Base-by-base conservation (phyloP, 129 eudicot species). In the Pulicaria dysenterica region DNA sequence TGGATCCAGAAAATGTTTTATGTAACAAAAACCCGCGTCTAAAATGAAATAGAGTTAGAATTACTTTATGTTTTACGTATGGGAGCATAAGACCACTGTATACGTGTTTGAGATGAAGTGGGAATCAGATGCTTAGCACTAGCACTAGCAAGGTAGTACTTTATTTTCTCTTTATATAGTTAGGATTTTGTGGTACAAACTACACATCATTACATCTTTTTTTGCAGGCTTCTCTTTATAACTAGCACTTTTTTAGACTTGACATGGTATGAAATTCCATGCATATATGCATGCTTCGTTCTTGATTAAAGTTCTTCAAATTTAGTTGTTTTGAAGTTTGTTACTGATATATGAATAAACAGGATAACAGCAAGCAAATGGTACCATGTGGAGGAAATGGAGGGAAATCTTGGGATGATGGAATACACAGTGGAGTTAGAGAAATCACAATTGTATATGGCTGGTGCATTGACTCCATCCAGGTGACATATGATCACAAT, bases 331-430 rank as follows among this genome's bases (percentile, higher is more conserved):
- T 10, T 49, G 5, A 11, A 49, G 11, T 9, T 45, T 44, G 17
- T 65, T 10, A 55, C 7, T 67, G 34, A 31, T 31, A 11, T 14
- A 60, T 48, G 39, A 61, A 37, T 19, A 48, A 37, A 14, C 70
- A 60, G 77, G 50, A 73, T 64, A 82, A 57, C 12, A 73, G 65
- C 12, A 72, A 70, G 24, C 75, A 48, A 2, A 80, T 78, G 7
- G 96, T 90, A 50, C 84, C 88, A 38, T 90, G 90, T 88, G 96
- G 96, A 55, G 96, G 92, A 39, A 58, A 70, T 12, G 90, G 85
- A 2, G 90, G 93, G 44, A 36, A 42, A 7, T 12, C 73, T 17
- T 87, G 91, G 91, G 96, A 84, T 61, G 87, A 84, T 47, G 87
- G 87, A 13, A 64, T 74, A 45, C 83, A 71, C 74, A 49, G 46